These are phyloP conservation scores for Tephrocybe sp. DNA, from an alignment of 768 basidiomycete species.

Conservation along the genomic window DNA sequence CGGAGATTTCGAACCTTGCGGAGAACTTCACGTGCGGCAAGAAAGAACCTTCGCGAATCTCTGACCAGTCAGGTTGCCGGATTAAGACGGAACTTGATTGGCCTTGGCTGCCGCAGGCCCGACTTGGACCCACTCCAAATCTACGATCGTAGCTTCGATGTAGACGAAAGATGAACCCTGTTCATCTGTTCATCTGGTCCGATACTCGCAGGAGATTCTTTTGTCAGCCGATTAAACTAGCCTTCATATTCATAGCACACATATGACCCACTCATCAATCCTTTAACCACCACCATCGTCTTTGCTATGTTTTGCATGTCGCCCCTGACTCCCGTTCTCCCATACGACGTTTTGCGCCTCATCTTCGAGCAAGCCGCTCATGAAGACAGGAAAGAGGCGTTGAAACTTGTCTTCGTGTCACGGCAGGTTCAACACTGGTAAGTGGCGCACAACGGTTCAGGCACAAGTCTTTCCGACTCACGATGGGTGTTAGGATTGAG, in stretches of 20 bases:
- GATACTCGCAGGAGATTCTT: neutral
- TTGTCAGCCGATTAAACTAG: neutral
- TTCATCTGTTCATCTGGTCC: neutral
- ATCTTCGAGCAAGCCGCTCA: slow-evolving; percentile 34
- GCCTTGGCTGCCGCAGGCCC: slow-evolving; percentile 1
- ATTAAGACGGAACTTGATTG: slow-evolving; percentile 1
- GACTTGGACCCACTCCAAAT: slow-evolving; percentile 4
- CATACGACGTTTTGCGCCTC: slow-evolving; percentile 37
- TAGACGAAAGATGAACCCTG: neutral
- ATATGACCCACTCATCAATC: slow-evolving; percentile 13
- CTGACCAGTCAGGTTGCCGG: neutral
- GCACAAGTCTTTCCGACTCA: neutral
- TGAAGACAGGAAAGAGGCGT: slow-evolving; percentile 29
- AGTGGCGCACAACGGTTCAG: slow-evolving; percentile 3
- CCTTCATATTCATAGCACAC: neutral
- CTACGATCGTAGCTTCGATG: slow-evolving; percentile 6
- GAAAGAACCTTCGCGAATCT: neutral
- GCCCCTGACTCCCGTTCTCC: slow-evolving; percentile 20
- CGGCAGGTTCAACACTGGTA: slow-evolving; percentile 33
- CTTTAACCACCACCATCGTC: slow-evolving; percentile 4
- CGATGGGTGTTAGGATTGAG: slow-evolving; percentile 29
- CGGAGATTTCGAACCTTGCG: slow-evolving; percentile 8
- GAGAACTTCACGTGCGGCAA: neutral
- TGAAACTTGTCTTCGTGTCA: slow-evolving; percentile 31
- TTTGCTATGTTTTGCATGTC: slow-evolving; percentile 4